Conservation (phyloP, 2,329 filamentous ascomycete species). For the Hortaea werneckii region DNA sequence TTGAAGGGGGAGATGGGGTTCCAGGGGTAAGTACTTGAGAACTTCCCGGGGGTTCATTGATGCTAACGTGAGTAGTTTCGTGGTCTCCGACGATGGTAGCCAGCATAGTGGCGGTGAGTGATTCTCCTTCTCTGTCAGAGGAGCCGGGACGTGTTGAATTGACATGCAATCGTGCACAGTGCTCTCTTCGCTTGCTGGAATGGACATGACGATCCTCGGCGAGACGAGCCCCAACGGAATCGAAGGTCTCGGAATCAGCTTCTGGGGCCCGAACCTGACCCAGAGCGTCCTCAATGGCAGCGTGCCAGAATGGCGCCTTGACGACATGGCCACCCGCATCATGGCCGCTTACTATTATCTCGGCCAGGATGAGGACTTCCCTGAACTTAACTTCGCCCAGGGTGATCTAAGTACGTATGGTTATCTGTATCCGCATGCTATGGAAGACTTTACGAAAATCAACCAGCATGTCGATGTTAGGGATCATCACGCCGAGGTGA, state of each 20-base stretch:
- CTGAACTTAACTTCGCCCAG: slow-evolving; percentile 23
- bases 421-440: slow-evolving; percentile 42
- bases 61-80: slow-evolving; percentile 2
- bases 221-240: slow-evolving; percentile 10
- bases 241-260: slow-evolving; percentile 19
- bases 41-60: no score
- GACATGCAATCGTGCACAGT: slow-evolving; percentile 22
- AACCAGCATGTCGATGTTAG: slow-evolving; percentile 57
- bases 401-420: slow-evolving; percentile 20
- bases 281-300: slow-evolving; percentile 21
- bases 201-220: slow-evolving; percentile 43
- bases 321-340: slow-evolving; percentile 82
- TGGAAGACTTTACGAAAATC: slow-evolving; percentile 8
- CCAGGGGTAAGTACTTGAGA: slow-evolving; percentile 22
- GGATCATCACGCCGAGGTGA: slow-evolving; percentile 57
- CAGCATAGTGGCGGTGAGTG: slow-evolving; percentile 16
- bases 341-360: slow-evolving; percentile 87
- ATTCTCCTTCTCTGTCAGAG: no score
- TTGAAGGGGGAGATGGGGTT: slow-evolving; percentile 51
- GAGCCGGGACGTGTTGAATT: no score
- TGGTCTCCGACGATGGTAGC: slow-evolving; percentile 40
- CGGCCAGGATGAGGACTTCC: slow-evolving; percentile 62
- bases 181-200: slow-evolving; percentile 48
- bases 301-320: slow-evolving; percentile 44
- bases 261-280: slow-evolving; percentile 12